Conservation (phyloP, 2,329 filamentous ascomycete genomes). For the Cladosporium austrohemisphaericum region DNA sequence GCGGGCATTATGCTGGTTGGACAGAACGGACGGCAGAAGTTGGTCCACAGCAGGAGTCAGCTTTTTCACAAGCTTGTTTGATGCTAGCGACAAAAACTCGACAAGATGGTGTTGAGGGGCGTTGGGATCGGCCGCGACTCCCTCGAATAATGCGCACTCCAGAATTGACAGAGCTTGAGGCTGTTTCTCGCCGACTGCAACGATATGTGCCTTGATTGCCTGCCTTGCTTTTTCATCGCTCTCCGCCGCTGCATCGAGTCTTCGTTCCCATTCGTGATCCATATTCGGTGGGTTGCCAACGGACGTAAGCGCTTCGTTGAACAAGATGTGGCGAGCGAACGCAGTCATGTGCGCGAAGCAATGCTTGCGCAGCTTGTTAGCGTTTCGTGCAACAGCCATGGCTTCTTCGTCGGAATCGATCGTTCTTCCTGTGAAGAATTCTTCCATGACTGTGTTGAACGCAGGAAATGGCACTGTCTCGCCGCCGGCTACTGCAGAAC, state of each 20-base stretch:
- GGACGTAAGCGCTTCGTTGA: slow-evolving; percentile 52
- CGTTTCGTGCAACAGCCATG: slow-evolving; percentile 20
- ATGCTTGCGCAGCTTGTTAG: slow-evolving; percentile 20
- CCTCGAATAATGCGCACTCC: slow-evolving; percentile 44
- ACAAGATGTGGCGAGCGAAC: slow-evolving; percentile 51
- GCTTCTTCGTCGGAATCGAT: slow-evolving; percentile 27
- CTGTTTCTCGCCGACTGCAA: slow-evolving; percentile 29
- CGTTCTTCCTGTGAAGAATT: slow-evolving; percentile 40
- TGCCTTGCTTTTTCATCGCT: slow-evolving; percentile 64
- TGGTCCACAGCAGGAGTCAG: slow-evolving; percentile 50
- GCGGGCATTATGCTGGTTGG: slow-evolving; percentile 68
- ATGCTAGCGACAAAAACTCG: slow-evolving; percentile 52
- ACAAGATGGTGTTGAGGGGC: slow-evolving; percentile 36
- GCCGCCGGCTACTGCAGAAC: slow-evolving; percentile 24
- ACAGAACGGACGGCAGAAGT: slow-evolving; percentile 60
- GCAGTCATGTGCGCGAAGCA: slow-evolving; percentile 28
- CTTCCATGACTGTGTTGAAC: slow-evolving; percentile 43
- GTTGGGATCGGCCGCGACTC: slow-evolving; percentile 30
- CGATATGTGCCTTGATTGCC: slow-evolving; percentile 55
- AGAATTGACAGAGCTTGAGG: slow-evolving; percentile 41
- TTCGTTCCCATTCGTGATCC: slow-evolving; percentile 80
- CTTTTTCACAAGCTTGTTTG: slow-evolving; percentile 50
- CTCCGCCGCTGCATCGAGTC: slow-evolving; percentile 67
- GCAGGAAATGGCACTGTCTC: slow-evolving; percentile 39
- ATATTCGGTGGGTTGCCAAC: slow-evolving; percentile 40